Evolutionary conservation across 495 filamentous ascomycete species (phyloP).

Genomic region (Bathelium albidoporum): DNA sequence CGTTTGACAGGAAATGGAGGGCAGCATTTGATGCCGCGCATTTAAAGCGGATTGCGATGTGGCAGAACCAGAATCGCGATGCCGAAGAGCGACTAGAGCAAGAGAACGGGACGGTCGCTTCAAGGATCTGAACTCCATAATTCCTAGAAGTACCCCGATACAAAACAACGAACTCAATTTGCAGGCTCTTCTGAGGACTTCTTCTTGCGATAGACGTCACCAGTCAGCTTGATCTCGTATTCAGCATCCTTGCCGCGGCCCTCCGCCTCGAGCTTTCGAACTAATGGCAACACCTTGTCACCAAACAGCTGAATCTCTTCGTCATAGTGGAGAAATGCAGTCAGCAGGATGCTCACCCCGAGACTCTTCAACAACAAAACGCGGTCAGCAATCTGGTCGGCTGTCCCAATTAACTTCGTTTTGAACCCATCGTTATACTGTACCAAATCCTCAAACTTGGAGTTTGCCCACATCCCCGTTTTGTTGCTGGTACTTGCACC

Average conservation of each 20-base stretch:
- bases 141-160: background rate
- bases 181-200: background rate
- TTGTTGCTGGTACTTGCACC: slow-evolving; percentile 34
- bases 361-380: slow-evolving; percentile 39
- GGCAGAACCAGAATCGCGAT: slow-evolving; percentile 32
- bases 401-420: slow-evolving; percentile 41
- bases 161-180: background rate
- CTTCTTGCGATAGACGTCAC: slow-evolving; percentile 33
- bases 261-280: slow-evolving; percentile 34
- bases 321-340: slow-evolving; percentile 39
- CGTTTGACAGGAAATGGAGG: slow-evolving; percentile 40
- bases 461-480: slow-evolving; percentile 40
- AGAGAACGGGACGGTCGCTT: background rate
- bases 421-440: slow-evolving; percentile 45
- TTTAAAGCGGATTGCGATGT: slow-evolving; percentile 41
- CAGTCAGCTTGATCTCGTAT: slow-evolving; percentile 34
- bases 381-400: slow-evolving; percentile 39
- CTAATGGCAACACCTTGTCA: slow-evolving; percentile 33
- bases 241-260: slow-evolving; percentile 37
- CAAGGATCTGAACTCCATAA: background rate
- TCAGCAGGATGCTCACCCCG: slow-evolving; percentile 35
- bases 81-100: slow-evolving; percentile 8
- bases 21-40: slow-evolving; percentile 41
- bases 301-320: slow-evolving; percentile 41
- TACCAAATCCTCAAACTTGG: slow-evolving; percentile 39